These are phyloP conservation scores for Pseudopithomyces chartarum DNA, from an alignment of 2,329 filamentous ascomycete genomes.

Conservation along the genomic window DNA sequence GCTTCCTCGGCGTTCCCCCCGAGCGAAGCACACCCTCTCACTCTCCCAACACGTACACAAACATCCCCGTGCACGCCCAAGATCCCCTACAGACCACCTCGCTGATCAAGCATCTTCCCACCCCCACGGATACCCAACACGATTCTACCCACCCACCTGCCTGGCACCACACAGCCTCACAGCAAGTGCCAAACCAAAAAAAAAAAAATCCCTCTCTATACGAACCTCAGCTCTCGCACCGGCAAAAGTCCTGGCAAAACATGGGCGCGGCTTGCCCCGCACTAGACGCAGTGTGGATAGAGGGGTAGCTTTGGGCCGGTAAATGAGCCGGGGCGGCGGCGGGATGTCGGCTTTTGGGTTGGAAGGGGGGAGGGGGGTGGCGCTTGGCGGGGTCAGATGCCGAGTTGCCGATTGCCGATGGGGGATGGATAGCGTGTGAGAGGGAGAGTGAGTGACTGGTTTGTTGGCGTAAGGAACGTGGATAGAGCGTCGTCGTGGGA, in stretches of 20 bases:
- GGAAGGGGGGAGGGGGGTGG: no score
- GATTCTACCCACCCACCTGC: no score
- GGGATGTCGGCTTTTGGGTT: background rate
- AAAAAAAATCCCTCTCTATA: constrained; percentile 9
- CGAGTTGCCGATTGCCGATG: background rate
- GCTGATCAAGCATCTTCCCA: background rate
- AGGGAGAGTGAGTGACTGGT: no score
- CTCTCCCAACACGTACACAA: background rate
- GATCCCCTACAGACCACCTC: background rate
- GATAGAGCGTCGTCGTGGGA: no score
- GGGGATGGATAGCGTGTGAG: background rate
- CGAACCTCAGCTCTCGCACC: background rate
- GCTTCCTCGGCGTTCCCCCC: no score
- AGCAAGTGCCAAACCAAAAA: no score
- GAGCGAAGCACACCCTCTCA: no score
- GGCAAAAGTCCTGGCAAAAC: constrained; percentile 21
- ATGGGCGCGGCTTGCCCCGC: constrained; percentile 16
- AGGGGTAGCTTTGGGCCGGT: constrained; percentile 19
- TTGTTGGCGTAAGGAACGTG: no score
- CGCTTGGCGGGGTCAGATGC: no score
- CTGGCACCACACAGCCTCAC: no score
- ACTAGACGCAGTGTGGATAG: constrained; percentile 20
- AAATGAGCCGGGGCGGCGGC: constrained; percentile 1
- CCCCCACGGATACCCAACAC: background rate
- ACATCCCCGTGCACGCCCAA: background rate